phyloP scores from a whole-genome alignment of 441 rosid genomes.

The Pelargonium hybrid region DNA sequence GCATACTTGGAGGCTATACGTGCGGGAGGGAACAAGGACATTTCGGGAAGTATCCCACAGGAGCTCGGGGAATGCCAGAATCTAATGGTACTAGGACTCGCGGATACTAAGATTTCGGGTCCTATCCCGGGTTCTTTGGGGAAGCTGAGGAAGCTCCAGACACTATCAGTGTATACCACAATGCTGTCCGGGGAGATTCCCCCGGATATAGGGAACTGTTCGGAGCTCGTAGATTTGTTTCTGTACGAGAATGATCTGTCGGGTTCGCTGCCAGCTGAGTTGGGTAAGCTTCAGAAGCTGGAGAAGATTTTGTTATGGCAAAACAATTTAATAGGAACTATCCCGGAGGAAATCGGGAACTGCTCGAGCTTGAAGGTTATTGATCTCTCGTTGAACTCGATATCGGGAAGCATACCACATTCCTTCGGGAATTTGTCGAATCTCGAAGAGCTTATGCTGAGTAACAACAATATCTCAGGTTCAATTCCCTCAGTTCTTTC shows the following conservation, averaged over 20 bases:
- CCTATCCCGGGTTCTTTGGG: conserved; percentile 65
- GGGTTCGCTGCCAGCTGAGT: conserved; percentile 61
- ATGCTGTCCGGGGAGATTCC: conserved; percentile 83
- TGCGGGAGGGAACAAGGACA: conserved; percentile 80
- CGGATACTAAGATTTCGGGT: conserved; percentile 70
- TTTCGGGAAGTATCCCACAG: conserved; percentile 58
- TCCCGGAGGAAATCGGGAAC: conserved; percentile 82
- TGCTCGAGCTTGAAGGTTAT: conserved; percentile 54
- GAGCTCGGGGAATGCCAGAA: conserved; percentile 71
- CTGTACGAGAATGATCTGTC: conserved; percentile 74
- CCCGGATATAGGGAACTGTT: conserved; percentile 65
- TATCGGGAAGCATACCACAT: conserved; percentile 65
- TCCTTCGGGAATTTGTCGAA: conserved; percentile 47
- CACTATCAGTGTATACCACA: conserved; percentile 64
- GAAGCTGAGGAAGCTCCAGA: conserved; percentile 55
- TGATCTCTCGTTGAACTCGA: conserved; percentile 66
- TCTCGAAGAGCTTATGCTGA: conserved; percentile 86
- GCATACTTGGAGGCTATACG: conserved; percentile 52
- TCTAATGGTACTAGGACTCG: conserved; percentile 65
- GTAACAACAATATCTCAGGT: conserved; percentile 76
- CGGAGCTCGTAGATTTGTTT: conserved; percentile 71
- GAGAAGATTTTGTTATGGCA: conserved; percentile 73
- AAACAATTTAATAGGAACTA: conserved; percentile 61
- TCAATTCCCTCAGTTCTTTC: conserved; percentile 60
- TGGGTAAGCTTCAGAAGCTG: conserved; percentile 67